Percentiles rank a stretch among this genome's conserved stretches.
phyloP scores from a whole-genome alignment of 768 basidiomycete genomes.

The Pisolithus orientalis region DNA sequence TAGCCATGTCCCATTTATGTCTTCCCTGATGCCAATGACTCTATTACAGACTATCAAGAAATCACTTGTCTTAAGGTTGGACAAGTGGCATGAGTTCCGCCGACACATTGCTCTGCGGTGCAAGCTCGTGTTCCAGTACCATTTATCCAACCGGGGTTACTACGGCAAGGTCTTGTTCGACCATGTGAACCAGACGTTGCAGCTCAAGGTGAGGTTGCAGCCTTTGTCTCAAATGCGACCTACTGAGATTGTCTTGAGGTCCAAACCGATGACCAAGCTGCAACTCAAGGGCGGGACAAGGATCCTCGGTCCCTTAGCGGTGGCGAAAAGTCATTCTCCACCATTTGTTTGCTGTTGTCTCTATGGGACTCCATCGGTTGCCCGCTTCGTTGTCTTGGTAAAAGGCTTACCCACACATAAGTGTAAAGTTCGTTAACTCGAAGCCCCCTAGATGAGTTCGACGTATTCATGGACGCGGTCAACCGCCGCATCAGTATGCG shows the following conservation, averaged over 20 bases:
- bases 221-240: not conserved
- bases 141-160: conserved; percentile 83
- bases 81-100: conserved; percentile 84
- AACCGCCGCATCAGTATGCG: conserved; percentile 90
- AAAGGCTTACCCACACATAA: conserved; percentile 11
- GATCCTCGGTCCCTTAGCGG: conserved; percentile 85
- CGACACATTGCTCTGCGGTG: conserved; percentile 83
- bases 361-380: conserved; percentile 96
- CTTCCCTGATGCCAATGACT: conserved; percentile 2
- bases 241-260: conserved; percentile 37
- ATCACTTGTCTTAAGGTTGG: conserved; percentile 59
- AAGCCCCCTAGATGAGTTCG: conserved; percentile 74
- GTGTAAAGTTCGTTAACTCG: conserved; percentile 1
- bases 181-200: conserved; percentile 57
- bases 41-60: conserved; percentile 52
- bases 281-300: conserved; percentile 66
- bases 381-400: conserved; percentile 87
- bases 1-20: not conserved
- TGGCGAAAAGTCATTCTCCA: conserved; percentile 96
- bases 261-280: conserved; percentile 74
- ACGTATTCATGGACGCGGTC: conserved; percentile 96
- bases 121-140: conserved; percentile 74
- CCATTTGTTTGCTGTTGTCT: conserved; percentile 88
- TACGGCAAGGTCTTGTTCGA: conserved; percentile 87
- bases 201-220: conserved; percentile 46